Percentiles rank a stretch among this genome's conserved stretches.
Evolutionary conservation across 2,329 filamentous ascomycete species (phyloP).

Genomic region (Colletotrichum sp.): DNA sequence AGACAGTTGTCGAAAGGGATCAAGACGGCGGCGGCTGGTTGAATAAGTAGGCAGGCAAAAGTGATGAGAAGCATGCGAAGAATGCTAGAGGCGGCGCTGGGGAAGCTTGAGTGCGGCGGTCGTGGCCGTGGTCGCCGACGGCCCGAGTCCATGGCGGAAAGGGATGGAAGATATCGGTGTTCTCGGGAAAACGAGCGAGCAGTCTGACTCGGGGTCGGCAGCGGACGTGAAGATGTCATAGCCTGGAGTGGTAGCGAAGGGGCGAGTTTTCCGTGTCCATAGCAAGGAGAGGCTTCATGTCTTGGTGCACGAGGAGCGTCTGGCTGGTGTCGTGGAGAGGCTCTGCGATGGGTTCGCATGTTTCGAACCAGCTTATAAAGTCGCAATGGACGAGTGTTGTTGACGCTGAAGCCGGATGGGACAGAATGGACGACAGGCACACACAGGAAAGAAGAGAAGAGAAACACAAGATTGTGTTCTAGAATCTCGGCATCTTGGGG

Average conservation of each 20-base stretch:
- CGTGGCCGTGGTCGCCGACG: background rate
- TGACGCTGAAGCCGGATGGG: background rate
- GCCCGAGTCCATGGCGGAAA: constrained; percentile 1
- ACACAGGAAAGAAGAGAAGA: background rate
- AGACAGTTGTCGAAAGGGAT: constrained; percentile 89
- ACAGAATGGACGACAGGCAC: background rate
- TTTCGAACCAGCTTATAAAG: background rate
- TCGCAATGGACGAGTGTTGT: background rate
- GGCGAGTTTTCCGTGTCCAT: constrained; percentile 17
- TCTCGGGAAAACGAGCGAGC: constrained; percentile 4
- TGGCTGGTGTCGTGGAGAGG: background rate
- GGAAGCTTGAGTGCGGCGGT: background rate
- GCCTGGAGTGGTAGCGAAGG: constrained; percentile 15
- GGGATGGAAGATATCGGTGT: background rate
- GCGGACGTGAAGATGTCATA: constrained; percentile 16
- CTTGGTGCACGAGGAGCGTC: constrained; percentile 4
- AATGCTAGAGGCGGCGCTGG: background rate
- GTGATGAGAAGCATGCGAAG: constrained; percentile 38
- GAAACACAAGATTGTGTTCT: constrained; percentile 5
- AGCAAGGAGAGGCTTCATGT: constrained; percentile 5
- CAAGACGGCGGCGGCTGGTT: constrained; percentile 65
- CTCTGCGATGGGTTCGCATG: constrained; percentile 18
- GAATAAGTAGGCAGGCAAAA: constrained; percentile 40
- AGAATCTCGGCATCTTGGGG: constrained; percentile 21
- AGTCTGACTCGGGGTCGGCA: background rate